Evolutionary conservation across 495 filamentous ascomycete genomes (phyloP).

Genomic region (Cercophora newfieldiana): DNA sequence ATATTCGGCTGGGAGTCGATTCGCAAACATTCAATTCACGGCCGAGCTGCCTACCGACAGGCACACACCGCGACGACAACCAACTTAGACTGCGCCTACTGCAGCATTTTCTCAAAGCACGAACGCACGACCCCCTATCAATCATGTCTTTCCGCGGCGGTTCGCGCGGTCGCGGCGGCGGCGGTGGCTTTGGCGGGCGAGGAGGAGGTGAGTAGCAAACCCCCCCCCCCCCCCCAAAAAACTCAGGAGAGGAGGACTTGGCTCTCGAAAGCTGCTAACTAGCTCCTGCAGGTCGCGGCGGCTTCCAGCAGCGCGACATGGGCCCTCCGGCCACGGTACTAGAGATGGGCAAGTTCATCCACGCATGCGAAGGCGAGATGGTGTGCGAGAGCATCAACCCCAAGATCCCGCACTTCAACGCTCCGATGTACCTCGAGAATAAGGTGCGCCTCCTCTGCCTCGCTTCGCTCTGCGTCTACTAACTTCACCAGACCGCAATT

Average conservation of each 20-base stretch:
- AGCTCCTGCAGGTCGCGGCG: conserved; percentile 47
- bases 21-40: background rate
- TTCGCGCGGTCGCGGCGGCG: conserved; percentile 32
- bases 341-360: conserved; percentile 91
- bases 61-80: background rate
- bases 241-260: background rate
- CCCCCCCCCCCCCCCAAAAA: background rate
- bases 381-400: conserved; percentile 90
- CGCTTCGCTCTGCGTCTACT: background rate
- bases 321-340: conserved; percentile 55
- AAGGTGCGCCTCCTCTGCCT: conserved; percentile 57
- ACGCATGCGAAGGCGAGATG: conserved; percentile 94
- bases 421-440: conserved; percentile 97
- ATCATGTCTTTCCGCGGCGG: conserved; percentile 37
- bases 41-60: background rate
- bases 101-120: background rate
- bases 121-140: background rate
- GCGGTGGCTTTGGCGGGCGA: conserved; percentile 28
- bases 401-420: conserved; percentile 99
- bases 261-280: background rate
- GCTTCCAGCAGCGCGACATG: conserved; percentile 53
- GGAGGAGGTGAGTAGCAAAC: conserved; percentile 21
- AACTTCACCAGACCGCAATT: conserved; percentile 63
- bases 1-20: conserved; percentile 6
- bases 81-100: background rate